phyloP scores from a whole-genome alignment of 352 stramenopile species.

The Peronospora belbahrii region DNA sequence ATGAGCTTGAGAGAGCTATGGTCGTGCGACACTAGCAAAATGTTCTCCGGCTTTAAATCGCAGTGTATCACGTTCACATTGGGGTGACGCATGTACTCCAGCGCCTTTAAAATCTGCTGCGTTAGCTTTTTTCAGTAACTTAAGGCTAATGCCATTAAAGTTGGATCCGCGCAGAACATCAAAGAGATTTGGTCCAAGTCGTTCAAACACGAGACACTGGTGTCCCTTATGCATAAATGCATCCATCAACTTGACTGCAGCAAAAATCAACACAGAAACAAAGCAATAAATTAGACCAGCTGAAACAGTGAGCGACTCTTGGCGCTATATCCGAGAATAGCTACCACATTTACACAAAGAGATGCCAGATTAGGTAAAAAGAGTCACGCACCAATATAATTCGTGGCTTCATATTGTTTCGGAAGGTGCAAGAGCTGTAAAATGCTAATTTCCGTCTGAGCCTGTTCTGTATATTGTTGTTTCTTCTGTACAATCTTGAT shows the following conservation, averaged over 20 bases:
- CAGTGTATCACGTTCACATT: conserved; percentile 98
- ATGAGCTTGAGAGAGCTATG: conserved; percentile 98
- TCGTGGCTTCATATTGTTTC: conserved; percentile 57
- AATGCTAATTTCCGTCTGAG: conserved; percentile 95
- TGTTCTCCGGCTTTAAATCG: conserved; percentile 99
- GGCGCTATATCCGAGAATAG: conserved; percentile 14
- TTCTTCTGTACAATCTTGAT: conserved; percentile 99
- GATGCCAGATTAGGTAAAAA: not conserved
- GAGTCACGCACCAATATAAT: conserved; percentile 84
- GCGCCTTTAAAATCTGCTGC: conserved; percentile 90
- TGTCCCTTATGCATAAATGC: conserved; percentile 95
- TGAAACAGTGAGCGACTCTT: conserved; percentile 6
- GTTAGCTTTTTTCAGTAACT: conserved; percentile 94
- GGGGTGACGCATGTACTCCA: conserved; percentile 78
- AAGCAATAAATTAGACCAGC: conserved; percentile 14
- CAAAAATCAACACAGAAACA: conserved; percentile 2
- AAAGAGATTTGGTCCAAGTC: conserved; percentile 94
- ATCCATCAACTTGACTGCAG: conserved; percentile 87
- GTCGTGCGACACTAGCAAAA: conserved; percentile 90
- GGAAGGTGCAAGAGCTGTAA: conserved; percentile 87
- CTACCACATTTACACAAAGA: conserved; percentile 8
- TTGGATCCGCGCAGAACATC: conserved; percentile 93
- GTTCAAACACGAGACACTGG: conserved; percentile 98
- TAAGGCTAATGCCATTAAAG: conserved; percentile 88
- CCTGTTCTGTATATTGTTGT: conserved; percentile 94